Evolutionary conservation across 192 early-diverging fungal genomes (phyloP), one percentile per base, ranked within the genome.

Genomic region (Coemansia sp.): DNA sequence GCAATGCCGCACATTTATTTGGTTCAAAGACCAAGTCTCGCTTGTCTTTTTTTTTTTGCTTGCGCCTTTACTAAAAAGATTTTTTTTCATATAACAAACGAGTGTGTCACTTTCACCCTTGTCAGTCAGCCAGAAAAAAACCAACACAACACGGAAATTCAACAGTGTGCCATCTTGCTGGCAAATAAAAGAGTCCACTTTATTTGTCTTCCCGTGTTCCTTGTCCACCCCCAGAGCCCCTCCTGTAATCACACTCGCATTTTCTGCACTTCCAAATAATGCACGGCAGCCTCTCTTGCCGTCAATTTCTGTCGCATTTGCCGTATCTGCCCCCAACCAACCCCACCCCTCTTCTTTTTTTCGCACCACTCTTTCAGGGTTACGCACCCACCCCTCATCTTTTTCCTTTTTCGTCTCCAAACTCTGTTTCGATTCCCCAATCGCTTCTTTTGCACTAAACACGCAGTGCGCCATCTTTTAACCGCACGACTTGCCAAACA

Each of bases 1-100:
- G 53, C 53, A 55, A 55, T 40, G 53, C 53, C 53, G 53, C 53
- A 40, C 22, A 18, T 55, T 55, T 55, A 55, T 55, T 55, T 39
- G 53, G 53, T 39, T 43, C 38, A 43, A 42, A n/a, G 41, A 38
- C 21, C 18, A 49, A 27, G 47, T 27, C 47, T 37, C 34, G 34
- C 34, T 37, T 37, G 34, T 37, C 34, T 37, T 37, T 37, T 30
- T 30, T 37, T 37, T 37, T 10, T 37, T 37, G 34, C 34, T 37
- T 37, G 34, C 34, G 34, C 11, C 43, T 45, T n/a, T n/a, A 21
- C 43, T 45, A n/a, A 21, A 53, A 38, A 30, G 43, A 55, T 19
- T 55, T 55, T 19, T 55, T 55, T 55, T 55, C 53, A 42, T 55
- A 55, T 43, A 55, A 55, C 37, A 24, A 24, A 5, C 23, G 19